Evolutionary conservation across 768 basidiomycete species (phyloP).

Genomic region (Agrocybe praecox): DNA sequence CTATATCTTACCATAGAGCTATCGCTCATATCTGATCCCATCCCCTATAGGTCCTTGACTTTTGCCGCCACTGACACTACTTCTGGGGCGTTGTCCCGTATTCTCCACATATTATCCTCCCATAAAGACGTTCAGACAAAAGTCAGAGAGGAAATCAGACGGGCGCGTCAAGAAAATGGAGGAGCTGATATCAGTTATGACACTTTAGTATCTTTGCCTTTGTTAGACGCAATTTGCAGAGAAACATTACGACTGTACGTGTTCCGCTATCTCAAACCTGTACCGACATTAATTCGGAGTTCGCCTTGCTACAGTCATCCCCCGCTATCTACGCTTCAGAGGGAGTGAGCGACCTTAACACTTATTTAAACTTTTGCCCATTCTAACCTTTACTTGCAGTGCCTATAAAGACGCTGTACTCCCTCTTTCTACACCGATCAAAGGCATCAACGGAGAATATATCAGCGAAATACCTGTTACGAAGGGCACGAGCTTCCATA

Average conservation of each 20-base stretch:
- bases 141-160: slow-evolving; percentile 36
- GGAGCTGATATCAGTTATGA: slow-evolving; percentile 35
- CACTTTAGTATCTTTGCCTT: slow-evolving; percentile 34
- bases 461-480: slow-evolving; percentile 38
- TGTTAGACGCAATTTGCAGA: slow-evolving; percentile 40
- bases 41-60: slow-evolving; percentile 30
- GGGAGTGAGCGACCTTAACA: too few relatives aligned
- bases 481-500: slow-evolving; percentile 36
- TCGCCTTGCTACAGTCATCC: slow-evolving; percentile 24
- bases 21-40: not conserved
- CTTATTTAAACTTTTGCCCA: too few relatives aligned
- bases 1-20: not conserved
- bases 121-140: slow-evolving; percentile 39
- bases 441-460: slow-evolving; percentile 33
- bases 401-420: slow-evolving; percentile 28
- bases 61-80: slow-evolving; percentile 48
- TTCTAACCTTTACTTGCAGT: too few relatives aligned
- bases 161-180: slow-evolving; percentile 25
- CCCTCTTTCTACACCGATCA: slow-evolving; percentile 36
- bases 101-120: slow-evolving; percentile 31
- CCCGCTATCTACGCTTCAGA: slow-evolving; percentile 16
- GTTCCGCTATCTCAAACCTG: not conserved
- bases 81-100: slow-evolving; percentile 35
- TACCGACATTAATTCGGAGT: not conserved
- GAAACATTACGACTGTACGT: slow-evolving; percentile 41